Conservation (phyloP, 2,329 filamentous ascomycete genomes). For the Neospermospora avenae region DNA sequence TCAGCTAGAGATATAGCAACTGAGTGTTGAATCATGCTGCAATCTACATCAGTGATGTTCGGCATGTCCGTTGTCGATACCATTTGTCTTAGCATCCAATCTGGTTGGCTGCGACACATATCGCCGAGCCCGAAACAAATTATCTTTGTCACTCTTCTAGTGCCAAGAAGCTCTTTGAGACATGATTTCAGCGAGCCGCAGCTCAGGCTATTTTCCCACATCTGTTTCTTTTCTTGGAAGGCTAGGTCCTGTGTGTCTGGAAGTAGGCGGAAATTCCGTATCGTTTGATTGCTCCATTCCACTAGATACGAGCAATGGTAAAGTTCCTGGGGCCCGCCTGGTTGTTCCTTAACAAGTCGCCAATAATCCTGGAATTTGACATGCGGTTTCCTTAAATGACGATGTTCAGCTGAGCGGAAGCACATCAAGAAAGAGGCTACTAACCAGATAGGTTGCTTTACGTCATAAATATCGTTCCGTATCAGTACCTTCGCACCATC, state of each 20-base stretch:
- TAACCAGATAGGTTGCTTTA: constrained; percentile 28
- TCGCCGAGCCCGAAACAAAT: constrained; percentile 32
- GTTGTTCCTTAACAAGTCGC: constrained; percentile 17
- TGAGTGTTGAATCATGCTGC: constrained; percentile 24
- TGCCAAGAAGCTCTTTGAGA: constrained; percentile 19
- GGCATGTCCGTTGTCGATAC: background rate
- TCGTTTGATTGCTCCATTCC: constrained; percentile 28
- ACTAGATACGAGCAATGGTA: constrained; percentile 33
- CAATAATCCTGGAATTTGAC: constrained; percentile 31
- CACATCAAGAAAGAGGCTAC: background rate
- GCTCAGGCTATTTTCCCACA: constrained; percentile 26
- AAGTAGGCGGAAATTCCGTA: constrained; percentile 19
- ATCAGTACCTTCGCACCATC: constrained; percentile 27
- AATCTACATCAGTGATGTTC: constrained; percentile 18
- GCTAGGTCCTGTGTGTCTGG: constrained; percentile 15
- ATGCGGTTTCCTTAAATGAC: constrained; percentile 23
- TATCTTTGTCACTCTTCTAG: constrained; percentile 29
- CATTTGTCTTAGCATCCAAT: constrained; percentile 25
- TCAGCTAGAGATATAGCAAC: constrained; percentile 29
- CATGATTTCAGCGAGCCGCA: constrained; percentile 24
- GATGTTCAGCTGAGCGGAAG: background rate
- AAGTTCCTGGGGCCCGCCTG: constrained; percentile 23
- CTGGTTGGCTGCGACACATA: constrained; percentile 21
- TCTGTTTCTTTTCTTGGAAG: constrained; percentile 18
- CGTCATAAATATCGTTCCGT: constrained; percentile 27